Evolutionary conservation across 2,329 filamentous ascomycete species (phyloP), one percentile per base, ranked within the genome.

Genomic region (Epichloe brachyelytri): DNA sequence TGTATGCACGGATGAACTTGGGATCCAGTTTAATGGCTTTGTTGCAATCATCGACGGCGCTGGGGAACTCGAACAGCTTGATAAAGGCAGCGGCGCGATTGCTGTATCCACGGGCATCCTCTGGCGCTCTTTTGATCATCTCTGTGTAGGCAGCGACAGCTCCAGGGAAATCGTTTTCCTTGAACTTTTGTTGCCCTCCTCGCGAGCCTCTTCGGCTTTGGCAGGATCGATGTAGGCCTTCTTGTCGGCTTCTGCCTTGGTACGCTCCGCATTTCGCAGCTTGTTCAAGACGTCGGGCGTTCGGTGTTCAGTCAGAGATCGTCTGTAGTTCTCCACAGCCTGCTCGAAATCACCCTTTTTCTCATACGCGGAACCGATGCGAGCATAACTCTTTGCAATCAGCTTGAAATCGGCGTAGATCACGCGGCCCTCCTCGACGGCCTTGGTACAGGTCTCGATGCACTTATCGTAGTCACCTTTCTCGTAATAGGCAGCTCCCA

Each of bases 141-240:
- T 98, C 93, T 1, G 77, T 81, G 74, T 98, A 98, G 1, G 91
- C 88, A 43, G 88, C 89, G 30, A 98, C 90, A 10, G 93, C 93
- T 49, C 80, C 93, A 11, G 93, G 91, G 86, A 90, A 97, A 70
- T 98, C 90, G 34, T 80, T 84, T 62, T 89, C 88, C 77, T 97
- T 97, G 79, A 98, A 98, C 71, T 94, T 95, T 87, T 81, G 71
- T 96, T 96, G 43, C 93, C 93, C 53, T 94, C 82, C 67, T 95
- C 88, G 59, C 93, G 89, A 14, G 93, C 90, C 74, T 95, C 87
- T 64, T 98, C 93, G 20, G 93, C 93, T 75, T 96, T 91, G 60
- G 74, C 85, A 0, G 93, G 88, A 70, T 93, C 86, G 60, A 98
- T 74, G 70, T 97, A 97, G 3, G 90, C 82, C 56, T 82, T 71